Conservation (phyloP, 2,329 filamentous ascomycete species). For the Colletotrichum sp. region DNA sequence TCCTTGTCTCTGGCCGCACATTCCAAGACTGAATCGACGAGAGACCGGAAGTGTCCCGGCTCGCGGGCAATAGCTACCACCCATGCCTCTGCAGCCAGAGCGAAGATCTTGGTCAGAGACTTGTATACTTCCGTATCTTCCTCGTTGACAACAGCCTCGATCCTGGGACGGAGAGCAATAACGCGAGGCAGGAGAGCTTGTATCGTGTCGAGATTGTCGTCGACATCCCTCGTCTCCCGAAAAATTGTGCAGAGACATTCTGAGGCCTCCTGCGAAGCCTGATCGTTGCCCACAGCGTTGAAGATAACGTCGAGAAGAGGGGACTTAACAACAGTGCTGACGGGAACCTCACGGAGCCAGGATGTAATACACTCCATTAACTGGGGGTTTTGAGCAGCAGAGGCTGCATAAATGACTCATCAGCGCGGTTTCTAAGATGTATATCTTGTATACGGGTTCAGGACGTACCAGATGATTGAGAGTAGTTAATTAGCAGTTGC, state of each 20-base stretch:
- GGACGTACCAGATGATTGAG: conserved; percentile 83
- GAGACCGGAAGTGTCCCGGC: conserved; percentile 77
- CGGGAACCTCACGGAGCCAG: conserved; percentile 92
- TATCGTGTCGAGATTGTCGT: conserved; percentile 85
- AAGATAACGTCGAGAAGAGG: conserved; percentile 84
- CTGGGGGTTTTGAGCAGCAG: conserved; percentile 84
- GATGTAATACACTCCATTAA: conserved; percentile 95
- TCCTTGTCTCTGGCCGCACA: conserved; percentile 88
- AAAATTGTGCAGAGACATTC: conserved; percentile 94
- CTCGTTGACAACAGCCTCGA: conserved; percentile 74
- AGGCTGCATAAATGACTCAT: conserved; percentile 49
- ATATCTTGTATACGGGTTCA: background rate
- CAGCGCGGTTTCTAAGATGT: background rate
- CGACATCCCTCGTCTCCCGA: conserved; percentile 89
- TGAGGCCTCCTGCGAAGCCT: conserved; percentile 84
- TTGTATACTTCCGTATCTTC: conserved; percentile 89
- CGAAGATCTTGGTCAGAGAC: conserved; percentile 86
- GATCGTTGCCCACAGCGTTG: conserved; percentile 75
- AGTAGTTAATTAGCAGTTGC: conserved; percentile 85
- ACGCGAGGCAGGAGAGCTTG: conserved; percentile 83
- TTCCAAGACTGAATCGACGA: conserved; percentile 93
- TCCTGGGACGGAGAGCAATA: conserved; percentile 76
- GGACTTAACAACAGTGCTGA: conserved; percentile 82
- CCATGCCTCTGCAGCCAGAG: conserved; percentile 94
- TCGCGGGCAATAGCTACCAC: conserved; percentile 88